These are phyloP conservation scores for Apiospora koreana DNA, from an alignment of 2,329 filamentous ascomycete genomes.

Conservation along the genomic window DNA sequence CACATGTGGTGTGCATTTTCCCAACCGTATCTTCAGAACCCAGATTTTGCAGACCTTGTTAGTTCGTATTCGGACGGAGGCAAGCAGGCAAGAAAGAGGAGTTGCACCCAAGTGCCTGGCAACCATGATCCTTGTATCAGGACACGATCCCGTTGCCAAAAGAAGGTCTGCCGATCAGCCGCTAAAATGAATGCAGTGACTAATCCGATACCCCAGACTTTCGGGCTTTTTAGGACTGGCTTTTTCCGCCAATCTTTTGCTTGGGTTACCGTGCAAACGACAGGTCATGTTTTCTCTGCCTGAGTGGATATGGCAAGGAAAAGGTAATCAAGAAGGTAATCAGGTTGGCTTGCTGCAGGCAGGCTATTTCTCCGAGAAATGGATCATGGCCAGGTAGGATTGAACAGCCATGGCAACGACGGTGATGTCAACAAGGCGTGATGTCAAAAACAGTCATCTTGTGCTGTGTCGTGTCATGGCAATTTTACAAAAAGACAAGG, in stretches of 20 bases:
- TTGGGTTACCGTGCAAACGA: neutral
- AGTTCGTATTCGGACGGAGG: neutral
- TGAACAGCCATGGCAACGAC: neutral
- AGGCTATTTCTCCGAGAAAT: neutral
- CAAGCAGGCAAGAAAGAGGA: neutral
- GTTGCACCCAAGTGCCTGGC: too few relatives aligned
- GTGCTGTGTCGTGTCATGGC: neutral
- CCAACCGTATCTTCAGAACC: too few relatives aligned
- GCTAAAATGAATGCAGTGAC: neutral
- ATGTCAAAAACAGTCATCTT: neutral
- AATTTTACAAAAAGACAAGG: neutral
- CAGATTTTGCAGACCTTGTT: too few relatives aligned
- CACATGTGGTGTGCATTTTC: too few relatives aligned
- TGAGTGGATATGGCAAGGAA: neutral
- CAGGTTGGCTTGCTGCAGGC: neutral
- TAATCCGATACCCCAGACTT: slow-evolving; percentile 6
- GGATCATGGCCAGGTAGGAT: neutral
- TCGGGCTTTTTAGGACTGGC: neutral
- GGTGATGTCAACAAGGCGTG: neutral
- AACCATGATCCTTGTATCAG: too few relatives aligned
- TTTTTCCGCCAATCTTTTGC: neutral
- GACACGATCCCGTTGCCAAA: neutral
- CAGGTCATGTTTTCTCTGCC: neutral
- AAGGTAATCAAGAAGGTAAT: neutral
- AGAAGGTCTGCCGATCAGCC: neutral